Base-by-base conservation (phyloP, 2,329 filamentous ascomycete species). In the Aspergillus amoenus region DNA sequence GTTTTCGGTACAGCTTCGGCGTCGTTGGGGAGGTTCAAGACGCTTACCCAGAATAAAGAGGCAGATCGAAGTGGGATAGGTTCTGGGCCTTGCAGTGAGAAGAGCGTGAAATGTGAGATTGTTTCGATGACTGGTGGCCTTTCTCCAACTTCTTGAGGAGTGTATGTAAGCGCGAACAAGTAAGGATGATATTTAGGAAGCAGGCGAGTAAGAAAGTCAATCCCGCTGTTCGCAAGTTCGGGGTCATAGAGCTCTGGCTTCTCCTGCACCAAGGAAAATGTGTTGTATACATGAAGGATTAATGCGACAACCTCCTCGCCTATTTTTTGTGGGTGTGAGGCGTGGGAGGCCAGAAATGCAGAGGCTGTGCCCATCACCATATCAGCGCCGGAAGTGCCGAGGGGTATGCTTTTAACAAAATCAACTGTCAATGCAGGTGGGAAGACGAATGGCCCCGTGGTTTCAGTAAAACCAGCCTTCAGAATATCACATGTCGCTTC, bases 11-110 rank as follows among this genome's bases (percentile, higher is more conserved):
- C 64, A 12, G 64, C 56, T 13, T 58, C 58, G 4, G 64, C 64
- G 24, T 70, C 64, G 21, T 63, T 60, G 1, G 70, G 68, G 56
- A 78, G 64, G 52, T 71, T 70, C 57, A 77, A 51, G 43, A 77
- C 61, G 17, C 68, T 66, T n/a, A 74, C 65, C 72, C 78, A 79
- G 61, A 79, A 79, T 34, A 70, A 66, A 34, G 76, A 73, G 4
- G 76, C 73, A 27, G 77, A 76, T 17, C 77, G 76, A n/a, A 79
- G 74, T n/a, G 77, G 76, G 13, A 80, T 68, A 9, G 76, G 75
- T 39, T 80, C 77, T 0, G 73, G 68, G 9, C 76, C 69, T 43
- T 72, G 72, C 39, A 79, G 65, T 15, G 74, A 69, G 18, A 72
- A 60, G n/a, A 78, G 69, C 4, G 72, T 75, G 57, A 78, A 76